Evolutionary conservation across 306 rosid genomes (phyloP).

Genomic region (Canavalia ensiformis): DNA sequence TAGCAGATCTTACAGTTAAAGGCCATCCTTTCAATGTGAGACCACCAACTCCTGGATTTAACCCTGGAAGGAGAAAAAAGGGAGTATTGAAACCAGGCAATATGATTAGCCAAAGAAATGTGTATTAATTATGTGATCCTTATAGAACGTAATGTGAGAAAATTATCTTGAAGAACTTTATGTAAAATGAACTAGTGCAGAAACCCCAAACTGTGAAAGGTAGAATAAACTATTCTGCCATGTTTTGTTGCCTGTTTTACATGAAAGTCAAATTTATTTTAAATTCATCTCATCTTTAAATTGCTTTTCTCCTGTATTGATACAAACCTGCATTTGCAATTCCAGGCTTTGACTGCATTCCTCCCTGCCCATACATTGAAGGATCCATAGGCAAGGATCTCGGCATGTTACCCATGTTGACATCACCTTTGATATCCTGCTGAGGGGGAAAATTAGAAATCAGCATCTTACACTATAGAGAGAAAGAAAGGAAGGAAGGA

Average conservation of each 20-base stretch:
- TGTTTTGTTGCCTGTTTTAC: slow-evolving; percentile 31
- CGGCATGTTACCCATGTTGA: slow-evolving; percentile 74
- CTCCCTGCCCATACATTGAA: slow-evolving; percentile 83
- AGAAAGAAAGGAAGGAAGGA: slow-evolving; percentile 36
- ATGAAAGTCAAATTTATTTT: neutral
- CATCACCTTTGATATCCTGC: slow-evolving; percentile 82
- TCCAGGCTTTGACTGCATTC: slow-evolving; percentile 88
- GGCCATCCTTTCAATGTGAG: slow-evolving; percentile 98
- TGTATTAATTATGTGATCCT: neutral
- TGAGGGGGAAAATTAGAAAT: slow-evolving; percentile 33
- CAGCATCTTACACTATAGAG: slow-evolving; percentile 34
- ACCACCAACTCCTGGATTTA: slow-evolving; percentile 79
- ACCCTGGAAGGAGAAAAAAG: slow-evolving; percentile 59
- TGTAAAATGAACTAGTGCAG: slow-evolving; percentile 26
- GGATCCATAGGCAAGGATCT: slow-evolving; percentile 90
- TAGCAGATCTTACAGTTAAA: slow-evolving; percentile 74
- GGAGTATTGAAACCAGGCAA: slow-evolving; percentile 38
- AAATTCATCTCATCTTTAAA: slow-evolving; percentile 34
- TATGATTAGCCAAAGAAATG: slow-evolving; percentile 15
- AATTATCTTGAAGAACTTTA: slow-evolving; percentile 3
- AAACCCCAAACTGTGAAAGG: slow-evolving; percentile 28
- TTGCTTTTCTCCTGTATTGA: neutral
- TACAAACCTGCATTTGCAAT: slow-evolving; percentile 75
- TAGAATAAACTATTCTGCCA: slow-evolving; percentile 42
- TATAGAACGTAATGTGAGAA: slow-evolving; percentile 12